These are phyloP conservation scores for Hibiscus mutabilis DNA, from an alignment of 345 rosid genomes.

Conservation along the genomic window DNA sequence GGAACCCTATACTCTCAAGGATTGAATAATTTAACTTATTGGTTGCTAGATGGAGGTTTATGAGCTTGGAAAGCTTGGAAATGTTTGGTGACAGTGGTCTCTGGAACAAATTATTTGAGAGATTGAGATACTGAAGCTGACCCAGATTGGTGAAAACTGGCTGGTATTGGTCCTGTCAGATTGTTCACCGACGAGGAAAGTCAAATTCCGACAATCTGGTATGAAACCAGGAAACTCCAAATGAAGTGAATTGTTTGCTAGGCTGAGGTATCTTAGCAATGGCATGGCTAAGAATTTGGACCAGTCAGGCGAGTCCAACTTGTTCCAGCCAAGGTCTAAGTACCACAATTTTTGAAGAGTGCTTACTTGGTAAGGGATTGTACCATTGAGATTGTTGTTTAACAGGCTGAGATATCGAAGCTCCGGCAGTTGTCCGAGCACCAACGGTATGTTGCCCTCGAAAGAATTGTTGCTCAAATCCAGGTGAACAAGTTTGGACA, in stretches of 20 bases:
- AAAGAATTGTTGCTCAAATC: constrained; percentile 39
- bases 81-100: constrained; percentile 40
- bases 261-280: constrained; percentile 36
- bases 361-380: constrained; percentile 38
- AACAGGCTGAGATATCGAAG: constrained; percentile 33
- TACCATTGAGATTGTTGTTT: constrained; percentile 41
- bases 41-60: constrained; percentile 24
- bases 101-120: constrained; percentile 30
- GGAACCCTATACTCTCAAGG: constrained; percentile 34
- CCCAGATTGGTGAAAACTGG: constrained; percentile 21
- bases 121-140: constrained; percentile 38
- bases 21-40: constrained; percentile 34
- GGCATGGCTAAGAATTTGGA: constrained; percentile 41
- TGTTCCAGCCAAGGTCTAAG: constrained; percentile 52
- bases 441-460: constrained; percentile 28
- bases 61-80: constrained; percentile 49
- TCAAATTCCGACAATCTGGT: constrained; percentile 34
- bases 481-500: constrained; percentile 33
- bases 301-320: constrained; percentile 46
- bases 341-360: constrained; percentile 35
- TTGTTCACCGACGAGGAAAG: constrained; percentile 35
- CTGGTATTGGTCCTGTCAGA: constrained; percentile 35
- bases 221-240: constrained; percentile 44
- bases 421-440: constrained; percentile 30
- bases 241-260: constrained; percentile 23